phyloP scores from a whole-genome alignment of 2,329 filamentous ascomycete genomes.

The Xylariaceae sp. region DNA sequence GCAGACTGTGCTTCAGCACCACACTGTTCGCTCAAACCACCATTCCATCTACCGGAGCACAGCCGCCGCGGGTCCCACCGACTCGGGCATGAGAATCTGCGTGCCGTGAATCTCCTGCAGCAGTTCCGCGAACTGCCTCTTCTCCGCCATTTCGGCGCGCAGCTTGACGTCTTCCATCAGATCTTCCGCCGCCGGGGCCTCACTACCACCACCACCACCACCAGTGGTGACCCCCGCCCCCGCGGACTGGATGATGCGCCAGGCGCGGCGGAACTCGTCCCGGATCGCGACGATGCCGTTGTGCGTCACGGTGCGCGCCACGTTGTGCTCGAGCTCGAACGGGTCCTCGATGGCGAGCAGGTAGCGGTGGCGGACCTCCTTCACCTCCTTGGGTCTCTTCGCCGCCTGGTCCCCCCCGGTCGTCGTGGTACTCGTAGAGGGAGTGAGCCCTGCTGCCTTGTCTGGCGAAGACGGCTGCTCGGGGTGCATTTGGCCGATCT shows the following conservation, averaged over 20 bases:
- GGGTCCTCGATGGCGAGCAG: conserved; percentile 89
- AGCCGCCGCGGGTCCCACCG: too few species aligned
- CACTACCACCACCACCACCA: too few species aligned
- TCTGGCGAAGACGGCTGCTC: conserved; percentile 8
- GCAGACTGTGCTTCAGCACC: too few species aligned
- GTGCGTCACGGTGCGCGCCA: conserved; percentile 78
- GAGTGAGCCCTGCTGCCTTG: conserved; percentile 1
- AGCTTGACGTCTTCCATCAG: conserved; percentile 44
- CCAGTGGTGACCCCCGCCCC: too few species aligned
- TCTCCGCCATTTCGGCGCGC: conserved; percentile 26
- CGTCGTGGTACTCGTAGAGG: not conserved
- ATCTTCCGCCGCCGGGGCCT: conserved; percentile 30
- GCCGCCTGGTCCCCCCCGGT: conserved; percentile 7
- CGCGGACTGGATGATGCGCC: conserved; percentile 57
- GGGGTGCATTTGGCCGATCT: conserved; percentile 2
- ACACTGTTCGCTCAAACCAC: too few species aligned
- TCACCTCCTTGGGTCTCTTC: conserved; percentile 36
- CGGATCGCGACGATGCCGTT: conserved; percentile 73
- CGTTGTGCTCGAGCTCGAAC: conserved; percentile 82
- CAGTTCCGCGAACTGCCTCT: conserved; percentile 27
- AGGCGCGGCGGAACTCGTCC: conserved; percentile 76
- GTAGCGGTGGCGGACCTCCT: conserved; percentile 71
- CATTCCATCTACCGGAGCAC: too few species aligned
- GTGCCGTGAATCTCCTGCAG: conserved; percentile 34
- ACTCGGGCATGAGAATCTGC: too few species aligned